Conservation (phyloP, 2,329 filamentous ascomycete genomes). For the Sclerotinia spermophila region DNA sequence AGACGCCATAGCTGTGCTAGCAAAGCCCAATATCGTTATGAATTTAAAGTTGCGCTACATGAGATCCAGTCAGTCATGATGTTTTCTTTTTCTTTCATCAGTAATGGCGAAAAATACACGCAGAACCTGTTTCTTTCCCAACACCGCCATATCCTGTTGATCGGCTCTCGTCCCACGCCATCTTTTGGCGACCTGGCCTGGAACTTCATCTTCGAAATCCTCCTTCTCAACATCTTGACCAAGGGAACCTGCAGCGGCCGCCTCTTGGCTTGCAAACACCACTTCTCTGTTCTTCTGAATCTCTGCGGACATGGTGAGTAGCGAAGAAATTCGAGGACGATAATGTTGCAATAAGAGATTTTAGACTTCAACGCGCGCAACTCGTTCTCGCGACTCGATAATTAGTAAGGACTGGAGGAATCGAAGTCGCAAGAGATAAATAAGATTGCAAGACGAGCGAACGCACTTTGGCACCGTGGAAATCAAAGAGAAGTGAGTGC, state of each 20-base stretch:
- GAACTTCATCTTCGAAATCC: constrained; percentile 11
- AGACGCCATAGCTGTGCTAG: constrained; percentile 42
- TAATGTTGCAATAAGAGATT: not conserved
- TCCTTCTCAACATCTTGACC: constrained; percentile 24
- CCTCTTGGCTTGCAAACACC: not conserved
- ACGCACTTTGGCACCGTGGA: not conserved
- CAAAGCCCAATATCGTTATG: constrained; percentile 42
- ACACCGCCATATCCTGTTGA: constrained; percentile 19
- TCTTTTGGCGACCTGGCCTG: constrained; percentile 6
- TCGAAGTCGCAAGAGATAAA: not conserved
- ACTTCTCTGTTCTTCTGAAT: constrained; percentile 2
- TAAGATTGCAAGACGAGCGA: not conserved
- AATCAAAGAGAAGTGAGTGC: not conserved
- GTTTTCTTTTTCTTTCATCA: not conserved
- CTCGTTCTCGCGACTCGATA: not conserved
- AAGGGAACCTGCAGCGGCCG: not conserved
- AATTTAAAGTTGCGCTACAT: constrained; percentile 41
- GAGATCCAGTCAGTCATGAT: not conserved
- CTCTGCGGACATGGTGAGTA: not conserved
- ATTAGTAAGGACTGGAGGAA: not conserved
- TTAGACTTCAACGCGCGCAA: too few relatives aligned
- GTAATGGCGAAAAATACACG: constrained; percentile 14
- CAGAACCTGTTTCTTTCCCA: constrained; percentile 24
- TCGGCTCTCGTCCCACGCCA: constrained; percentile 22
- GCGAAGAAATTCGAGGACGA: not conserved